Conservation (phyloP, 768 basidiomycete genomes). For the Rhizopogon salebrosus region DNA sequence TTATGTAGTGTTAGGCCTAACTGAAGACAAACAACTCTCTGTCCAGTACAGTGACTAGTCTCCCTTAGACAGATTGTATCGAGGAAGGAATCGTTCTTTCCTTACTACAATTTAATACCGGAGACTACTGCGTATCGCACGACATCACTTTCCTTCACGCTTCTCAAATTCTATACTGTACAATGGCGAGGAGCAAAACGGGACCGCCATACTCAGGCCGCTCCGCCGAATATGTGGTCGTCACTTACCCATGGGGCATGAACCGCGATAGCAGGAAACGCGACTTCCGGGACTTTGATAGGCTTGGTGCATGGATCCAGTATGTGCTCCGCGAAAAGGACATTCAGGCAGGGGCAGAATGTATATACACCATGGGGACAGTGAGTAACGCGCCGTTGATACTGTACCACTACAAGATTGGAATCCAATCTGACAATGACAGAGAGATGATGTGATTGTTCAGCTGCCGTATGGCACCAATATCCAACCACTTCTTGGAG, state of each 20-base stretch:
- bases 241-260: slow-evolving; percentile 22
- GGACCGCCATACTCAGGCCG: slow-evolving; percentile 24
- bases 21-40: too few relatives aligned
- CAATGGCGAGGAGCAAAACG: slow-evolving; percentile 11
- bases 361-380: slow-evolving; percentile 23
- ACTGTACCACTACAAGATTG: background rate
- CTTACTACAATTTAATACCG: background rate
- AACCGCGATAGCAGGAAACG: slow-evolving; percentile 5
- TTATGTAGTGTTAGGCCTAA: too few relatives aligned
- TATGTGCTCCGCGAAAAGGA: slow-evolving; percentile 14
- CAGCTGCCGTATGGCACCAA: slow-evolving; percentile 20
- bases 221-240: slow-evolving; percentile 18
- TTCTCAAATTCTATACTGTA: too few relatives aligned
- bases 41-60: too few relatives aligned
- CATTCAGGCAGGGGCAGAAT: slow-evolving; percentile 13
- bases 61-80: too few relatives aligned
- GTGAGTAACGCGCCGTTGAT: slow-evolving; percentile 15
- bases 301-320: slow-evolving; percentile 20
- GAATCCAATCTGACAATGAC: background rate
- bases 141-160: too few relatives aligned
- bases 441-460: slow-evolving; percentile 26
- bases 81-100: too few relatives aligned
- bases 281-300: slow-evolving; percentile 11
- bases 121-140: too few relatives aligned
- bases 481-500: slow-evolving; percentile 22